These are phyloP conservation scores for Saturnispora serradocipensis DNA, from an alignment of 805 yeast genomes.

Conservation along the genomic window DNA sequence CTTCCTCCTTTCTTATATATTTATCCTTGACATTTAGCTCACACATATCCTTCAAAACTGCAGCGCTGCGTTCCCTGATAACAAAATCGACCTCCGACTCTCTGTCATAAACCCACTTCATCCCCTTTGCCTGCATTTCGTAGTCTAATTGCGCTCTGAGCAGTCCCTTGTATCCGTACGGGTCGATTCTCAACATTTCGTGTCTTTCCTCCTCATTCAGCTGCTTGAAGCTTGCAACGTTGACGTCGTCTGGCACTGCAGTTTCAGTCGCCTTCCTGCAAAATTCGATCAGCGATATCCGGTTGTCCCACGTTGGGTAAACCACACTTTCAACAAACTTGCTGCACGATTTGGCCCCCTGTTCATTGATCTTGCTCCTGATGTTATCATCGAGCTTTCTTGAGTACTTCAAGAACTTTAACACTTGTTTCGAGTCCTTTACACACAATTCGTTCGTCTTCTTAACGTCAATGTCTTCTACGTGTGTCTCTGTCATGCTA, in stretches of 20 bases:
- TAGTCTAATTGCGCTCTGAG: conserved; percentile 21
- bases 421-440: conserved; percentile 26
- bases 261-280: conserved; percentile 21
- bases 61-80: conserved; percentile 3
- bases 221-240: conserved; percentile 9
- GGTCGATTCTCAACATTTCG: conserved; percentile 34
- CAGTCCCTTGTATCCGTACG: conserved; percentile 37
- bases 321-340: conserved; percentile 18
- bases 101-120: conserved; percentile 6
- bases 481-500: neutral
- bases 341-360: conserved; percentile 22
- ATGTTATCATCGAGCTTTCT: conserved; percentile 40
- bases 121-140: conserved; percentile 12
- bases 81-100: conserved; percentile 4
- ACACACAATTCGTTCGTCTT: conserved; percentile 22
- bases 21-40: neutral
- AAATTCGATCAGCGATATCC: conserved; percentile 27
- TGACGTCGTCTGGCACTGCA: conserved; percentile 17
- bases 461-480: neutral
- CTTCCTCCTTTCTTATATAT: neutral
- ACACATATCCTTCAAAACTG: conserved; percentile 5
- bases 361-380: conserved; percentile 33
- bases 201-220: conserved; percentile 16
- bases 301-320: conserved; percentile 27
- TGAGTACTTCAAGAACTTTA: conserved; percentile 30